Evolutionary conservation across 345 rosid genomes (phyloP).

Genomic region (Eucalyptus erythrocorys): DNA sequence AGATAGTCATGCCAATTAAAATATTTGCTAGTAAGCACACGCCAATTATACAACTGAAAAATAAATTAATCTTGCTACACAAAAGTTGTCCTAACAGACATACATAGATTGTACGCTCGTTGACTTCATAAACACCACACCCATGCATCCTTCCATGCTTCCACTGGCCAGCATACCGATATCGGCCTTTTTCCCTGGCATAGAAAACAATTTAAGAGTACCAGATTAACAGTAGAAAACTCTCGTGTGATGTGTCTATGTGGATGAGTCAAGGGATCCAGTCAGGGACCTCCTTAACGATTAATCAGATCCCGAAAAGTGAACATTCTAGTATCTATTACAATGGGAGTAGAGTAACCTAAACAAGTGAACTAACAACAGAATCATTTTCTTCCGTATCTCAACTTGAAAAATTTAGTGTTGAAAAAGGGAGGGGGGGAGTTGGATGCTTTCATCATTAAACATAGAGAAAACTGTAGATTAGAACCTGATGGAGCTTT

Average conservation of each 20-base stretch:
- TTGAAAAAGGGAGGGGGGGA: fast-evolving
- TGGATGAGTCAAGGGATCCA: background rate
- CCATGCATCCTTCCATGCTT: constrained; percentile 96
- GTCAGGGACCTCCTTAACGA: background rate
- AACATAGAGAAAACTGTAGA: background rate
- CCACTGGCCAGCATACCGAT: constrained; percentile 96
- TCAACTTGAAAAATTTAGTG: background rate
- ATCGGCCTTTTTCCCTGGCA: constrained; percentile 84
- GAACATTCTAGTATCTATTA: background rate
- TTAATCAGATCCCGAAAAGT: background rate
- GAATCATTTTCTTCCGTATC: background rate
- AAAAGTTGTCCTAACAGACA: constrained; percentile 8
- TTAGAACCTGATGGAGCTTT: background rate
- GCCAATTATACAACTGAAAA: background rate
- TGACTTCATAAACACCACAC: constrained; percentile 83
- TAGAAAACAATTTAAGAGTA: background rate
- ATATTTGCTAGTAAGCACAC: background rate
- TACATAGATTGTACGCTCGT: constrained; percentile 53
- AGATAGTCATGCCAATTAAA: background rate
- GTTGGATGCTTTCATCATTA: background rate
- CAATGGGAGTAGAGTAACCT: background rate
- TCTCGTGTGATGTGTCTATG: background rate
- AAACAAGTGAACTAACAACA: background rate
- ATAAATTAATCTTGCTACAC: background rate
- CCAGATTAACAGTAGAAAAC: background rate